Percentiles rank a stretch among this genome's conserved stretches.
These are phyloP conservation scores for Nakazawaea pomicola DNA, from an alignment of 805 yeast genomes.

Conservation along the genomic window DNA sequence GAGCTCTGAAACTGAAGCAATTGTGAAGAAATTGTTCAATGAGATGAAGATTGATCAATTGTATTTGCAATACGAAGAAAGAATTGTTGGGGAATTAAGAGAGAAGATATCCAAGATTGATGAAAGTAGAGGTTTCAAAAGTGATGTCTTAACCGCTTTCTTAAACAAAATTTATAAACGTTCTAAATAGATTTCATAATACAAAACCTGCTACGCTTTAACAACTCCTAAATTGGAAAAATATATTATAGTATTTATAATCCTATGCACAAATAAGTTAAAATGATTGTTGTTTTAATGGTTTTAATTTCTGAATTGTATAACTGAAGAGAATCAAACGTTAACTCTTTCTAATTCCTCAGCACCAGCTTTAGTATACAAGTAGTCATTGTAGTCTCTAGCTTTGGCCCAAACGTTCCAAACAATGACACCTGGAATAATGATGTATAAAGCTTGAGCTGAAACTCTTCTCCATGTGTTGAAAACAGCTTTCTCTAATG, in stretches of 20 bases:
- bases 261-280: constrained; percentile 8
- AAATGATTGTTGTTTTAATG: neutral
- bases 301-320: neutral
- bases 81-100: constrained; percentile 58
- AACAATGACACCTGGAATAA: constrained; percentile 72
- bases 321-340: constrained; percentile 19
- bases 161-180: constrained; percentile 92
- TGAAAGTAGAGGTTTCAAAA: constrained; percentile 91
- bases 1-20: constrained; percentile 59
- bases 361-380: constrained; percentile 97
- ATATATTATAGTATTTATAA: no score
- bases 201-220: no score
- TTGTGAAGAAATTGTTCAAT: constrained; percentile 66
- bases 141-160: constrained; percentile 78
- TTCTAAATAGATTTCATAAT: constrained; percentile 48
- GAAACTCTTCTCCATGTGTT: constrained; percentile 93
- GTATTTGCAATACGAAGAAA: constrained; percentile 82
- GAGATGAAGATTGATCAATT: constrained; percentile 67
- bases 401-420: constrained; percentile 87
- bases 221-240: no score
- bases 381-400: constrained; percentile 85
- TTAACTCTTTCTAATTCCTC: constrained; percentile 76
- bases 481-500: constrained; percentile 79
- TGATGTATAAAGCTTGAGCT: constrained; percentile 73
- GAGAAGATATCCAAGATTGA: constrained; percentile 66